A percentile compares a stretch with the other conserved stretches of the same genome.
Evolutionary conservation across 2,329 filamentous ascomycete genomes (phyloP).

Genomic region (Phialophora tarda): DNA sequence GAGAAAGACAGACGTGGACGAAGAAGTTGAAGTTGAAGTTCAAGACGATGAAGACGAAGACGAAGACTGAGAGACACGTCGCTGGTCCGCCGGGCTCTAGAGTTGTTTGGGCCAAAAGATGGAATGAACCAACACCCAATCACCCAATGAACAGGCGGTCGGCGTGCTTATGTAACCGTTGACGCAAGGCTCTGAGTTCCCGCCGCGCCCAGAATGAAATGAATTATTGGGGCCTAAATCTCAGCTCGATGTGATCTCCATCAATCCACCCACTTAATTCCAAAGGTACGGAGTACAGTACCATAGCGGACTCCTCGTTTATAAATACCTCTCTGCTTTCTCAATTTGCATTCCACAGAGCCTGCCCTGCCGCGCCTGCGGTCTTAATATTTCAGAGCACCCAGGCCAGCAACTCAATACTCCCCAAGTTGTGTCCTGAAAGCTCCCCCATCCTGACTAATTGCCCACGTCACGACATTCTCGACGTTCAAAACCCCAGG

Average conservation of each 20-base stretch:
- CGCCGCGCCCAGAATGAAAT: neutral
- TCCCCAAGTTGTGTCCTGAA: neutral
- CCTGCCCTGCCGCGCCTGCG: neutral
- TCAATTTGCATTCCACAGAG: neutral
- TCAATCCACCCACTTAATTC: neutral
- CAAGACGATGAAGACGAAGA: conserved; percentile 2
- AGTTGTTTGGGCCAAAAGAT: neutral
- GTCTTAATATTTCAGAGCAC: neutral
- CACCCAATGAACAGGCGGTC: neutral
- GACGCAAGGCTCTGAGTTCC: neutral
- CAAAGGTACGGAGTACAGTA: neutral
- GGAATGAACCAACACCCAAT: neutral
- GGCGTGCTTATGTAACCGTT: neutral
- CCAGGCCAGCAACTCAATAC: neutral
- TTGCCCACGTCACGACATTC: neutral
- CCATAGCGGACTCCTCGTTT: neutral
- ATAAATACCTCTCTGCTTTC: neutral
- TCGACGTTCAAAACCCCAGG: neutral
- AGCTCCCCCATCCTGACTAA: neutral
- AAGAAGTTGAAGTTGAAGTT: conserved; percentile 5
- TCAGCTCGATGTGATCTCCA: neutral
- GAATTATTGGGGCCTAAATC: neutral
- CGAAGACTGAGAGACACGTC: neutral
- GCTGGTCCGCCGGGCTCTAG: no score
- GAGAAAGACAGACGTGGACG: neutral